These are phyloP conservation scores for Mariannaea sp. DNA, from an alignment of 2,329 filamentous ascomycete species.

Conservation along the genomic window DNA sequence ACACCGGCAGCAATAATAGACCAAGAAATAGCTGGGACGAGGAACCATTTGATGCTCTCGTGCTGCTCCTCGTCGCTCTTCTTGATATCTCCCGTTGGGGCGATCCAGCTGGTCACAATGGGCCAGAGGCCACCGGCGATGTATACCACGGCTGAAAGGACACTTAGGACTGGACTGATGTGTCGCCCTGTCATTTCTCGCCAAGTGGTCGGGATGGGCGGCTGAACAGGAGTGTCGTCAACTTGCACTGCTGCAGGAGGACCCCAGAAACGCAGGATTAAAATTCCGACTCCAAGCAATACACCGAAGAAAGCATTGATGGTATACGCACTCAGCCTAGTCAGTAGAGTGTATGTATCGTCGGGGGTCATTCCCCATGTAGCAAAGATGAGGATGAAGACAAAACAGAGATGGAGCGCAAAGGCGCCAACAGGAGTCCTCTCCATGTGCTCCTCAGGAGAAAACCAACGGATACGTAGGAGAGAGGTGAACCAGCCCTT, in stretches of 20 bases:
- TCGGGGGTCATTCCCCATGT: slow-evolving; percentile 36
- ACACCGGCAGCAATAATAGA: slow-evolving; percentile 35
- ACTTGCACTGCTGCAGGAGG: slow-evolving; percentile 36
- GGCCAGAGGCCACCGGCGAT: slow-evolving; percentile 41
- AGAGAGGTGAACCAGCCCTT: slow-evolving; percentile 39
- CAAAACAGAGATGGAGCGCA: slow-evolving; percentile 42
- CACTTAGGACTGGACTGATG: slow-evolving; percentile 40
- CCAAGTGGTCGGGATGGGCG: slow-evolving; percentile 34
- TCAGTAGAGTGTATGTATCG: slow-evolving; percentile 41
- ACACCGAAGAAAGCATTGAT: slow-evolving; percentile 44
- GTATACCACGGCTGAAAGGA: slow-evolving; percentile 40
- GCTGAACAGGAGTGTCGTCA: slow-evolving; percentile 18
- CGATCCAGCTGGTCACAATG: slow-evolving; percentile 42
- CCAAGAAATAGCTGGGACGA: slow-evolving; percentile 41
- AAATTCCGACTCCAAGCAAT: slow-evolving; percentile 43
- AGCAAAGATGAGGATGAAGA: slow-evolving; percentile 43
- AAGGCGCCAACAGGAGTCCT: slow-evolving; percentile 45
- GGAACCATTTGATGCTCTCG: slow-evolving; percentile 36
- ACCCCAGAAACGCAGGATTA: slow-evolving; percentile 43
- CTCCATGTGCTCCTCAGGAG: slow-evolving; percentile 44
- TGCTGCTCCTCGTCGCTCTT: background rate
- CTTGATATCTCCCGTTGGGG: slow-evolving; percentile 22
- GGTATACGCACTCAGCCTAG: slow-evolving; percentile 41
- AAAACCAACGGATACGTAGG: slow-evolving; percentile 38
- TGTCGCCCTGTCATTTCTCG: slow-evolving; percentile 39